phyloP scores from a whole-genome alignment of 148 eudicot genomes.

The Fallopia convolvulus region DNA sequence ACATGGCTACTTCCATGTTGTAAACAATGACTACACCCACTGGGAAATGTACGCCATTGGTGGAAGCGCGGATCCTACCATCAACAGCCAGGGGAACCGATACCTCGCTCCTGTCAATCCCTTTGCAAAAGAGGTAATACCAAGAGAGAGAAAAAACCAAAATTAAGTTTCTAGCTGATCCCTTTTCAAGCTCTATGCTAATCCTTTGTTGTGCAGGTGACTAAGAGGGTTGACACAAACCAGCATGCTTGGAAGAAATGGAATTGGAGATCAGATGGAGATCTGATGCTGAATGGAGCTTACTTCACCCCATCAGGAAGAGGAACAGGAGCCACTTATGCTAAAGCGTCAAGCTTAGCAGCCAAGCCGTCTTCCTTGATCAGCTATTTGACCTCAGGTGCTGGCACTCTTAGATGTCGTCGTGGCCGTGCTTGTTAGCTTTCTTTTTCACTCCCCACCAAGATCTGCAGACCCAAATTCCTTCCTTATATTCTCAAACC shows the following conservation, averaged over 20 bases:
- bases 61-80: conserved; percentile 90
- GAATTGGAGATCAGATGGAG: conserved; percentile 99
- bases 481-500: conserved; percentile 24
- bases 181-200: too few relatives aligned
- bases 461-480: background rate
- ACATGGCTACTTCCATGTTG: conserved; percentile 89
- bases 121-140: conserved; percentile 67
- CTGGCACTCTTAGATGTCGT: conserved; percentile 65
- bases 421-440: conserved; percentile 23
- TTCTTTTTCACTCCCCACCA: background rate
- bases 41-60: conserved; percentile 98
- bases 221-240: conserved; percentile 48
- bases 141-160: background rate
- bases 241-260: conserved; percentile 47
- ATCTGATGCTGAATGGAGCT: conserved; percentile 74
- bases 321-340: conserved; percentile 66
- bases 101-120: conserved; percentile 68
- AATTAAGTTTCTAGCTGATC: background rate
- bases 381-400: conserved; percentile 50
- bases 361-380: conserved; percentile 74
- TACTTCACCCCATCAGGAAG: conserved; percentile 68
- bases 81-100: conserved; percentile 94
- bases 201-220: conserved; percentile 34
- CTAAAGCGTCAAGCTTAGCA: conserved; percentile 82
- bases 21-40: conserved; percentile 88